phyloP scores from a whole-genome alignment of 2,329 filamentous ascomycete genomes.

The Pyrenophora tritici-repentis region DNA sequence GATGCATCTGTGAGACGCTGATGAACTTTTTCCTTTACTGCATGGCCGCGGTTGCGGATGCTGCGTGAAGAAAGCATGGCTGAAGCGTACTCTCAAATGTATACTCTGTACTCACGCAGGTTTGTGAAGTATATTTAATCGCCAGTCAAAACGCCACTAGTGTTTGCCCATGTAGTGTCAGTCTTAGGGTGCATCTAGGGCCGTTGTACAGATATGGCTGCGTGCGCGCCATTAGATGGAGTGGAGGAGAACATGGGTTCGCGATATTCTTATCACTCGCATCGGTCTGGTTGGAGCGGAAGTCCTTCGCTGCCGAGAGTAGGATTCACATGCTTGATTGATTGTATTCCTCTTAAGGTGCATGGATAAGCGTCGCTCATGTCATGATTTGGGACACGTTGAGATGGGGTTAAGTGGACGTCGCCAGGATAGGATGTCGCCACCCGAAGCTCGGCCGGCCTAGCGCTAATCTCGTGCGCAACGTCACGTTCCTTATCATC shows the following conservation, averaged over 20 bases:
- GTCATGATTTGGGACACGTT: neutral
- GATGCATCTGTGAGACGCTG: slow-evolving; percentile 10
- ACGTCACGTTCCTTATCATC: neutral
- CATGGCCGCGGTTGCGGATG: slow-evolving; percentile 3
- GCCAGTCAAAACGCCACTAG: no score
- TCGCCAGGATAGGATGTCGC: neutral
- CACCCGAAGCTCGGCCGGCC: slow-evolving; percentile 2
- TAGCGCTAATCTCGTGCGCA: neutral
- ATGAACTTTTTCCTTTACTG: slow-evolving; percentile 4
- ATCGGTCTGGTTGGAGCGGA: neutral
- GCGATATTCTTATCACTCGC: neutral
- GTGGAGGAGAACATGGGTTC: neutral
- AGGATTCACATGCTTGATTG: neutral
- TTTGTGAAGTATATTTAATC: no score
- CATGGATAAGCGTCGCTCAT: neutral
- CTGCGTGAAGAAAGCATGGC: neutral
- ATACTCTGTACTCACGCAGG: no score
- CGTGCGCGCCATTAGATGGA: neutral
- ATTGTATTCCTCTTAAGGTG: neutral
- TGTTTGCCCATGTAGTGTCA: no score
- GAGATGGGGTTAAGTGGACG: neutral
- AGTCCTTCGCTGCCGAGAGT: neutral
- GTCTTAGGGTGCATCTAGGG: no score
- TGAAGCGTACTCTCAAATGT: neutral
- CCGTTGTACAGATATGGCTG: neutral